Evolutionary conservation across 495 filamentous ascomycete genomes (phyloP).

Genomic region (Penicillium nucicola): DNA sequence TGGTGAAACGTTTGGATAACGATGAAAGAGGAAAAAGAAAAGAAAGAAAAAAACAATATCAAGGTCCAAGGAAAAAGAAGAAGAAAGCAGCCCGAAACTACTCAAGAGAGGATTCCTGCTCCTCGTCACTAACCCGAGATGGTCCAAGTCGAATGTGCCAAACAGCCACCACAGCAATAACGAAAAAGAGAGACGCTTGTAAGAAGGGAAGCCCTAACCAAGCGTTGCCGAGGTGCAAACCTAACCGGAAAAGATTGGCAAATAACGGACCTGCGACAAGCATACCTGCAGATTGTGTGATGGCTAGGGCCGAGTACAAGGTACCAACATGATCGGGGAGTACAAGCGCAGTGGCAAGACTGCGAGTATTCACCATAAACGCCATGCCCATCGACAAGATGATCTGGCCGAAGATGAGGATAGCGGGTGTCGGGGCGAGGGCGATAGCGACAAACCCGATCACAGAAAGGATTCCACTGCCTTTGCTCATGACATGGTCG

Average conservation of each 20-base stretch:
- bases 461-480: constrained; percentile 22
- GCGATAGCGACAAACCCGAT: constrained; percentile 31
- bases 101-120: constrained; percentile 7
- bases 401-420: constrained; percentile 34
- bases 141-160: constrained; percentile 11
- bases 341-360: constrained; percentile 35
- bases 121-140: constrained; percentile 1
- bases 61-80: no score
- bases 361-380: constrained; percentile 29
- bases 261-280: constrained; percentile 35
- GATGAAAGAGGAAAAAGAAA: neutral
- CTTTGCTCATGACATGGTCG: constrained; percentile 33
- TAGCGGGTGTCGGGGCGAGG: constrained; percentile 23
- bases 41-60: constrained; percentile 4
- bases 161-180: constrained; percentile 13
- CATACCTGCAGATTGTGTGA: constrained; percentile 27
- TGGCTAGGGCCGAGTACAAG: constrained; percentile 32
- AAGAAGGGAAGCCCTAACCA: constrained; percentile 36
- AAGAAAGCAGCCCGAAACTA: constrained; percentile 2
- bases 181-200: constrained; percentile 18
- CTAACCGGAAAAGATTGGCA: constrained; percentile 32
- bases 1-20: neutral
- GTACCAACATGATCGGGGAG: constrained; percentile 29
- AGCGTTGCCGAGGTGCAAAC: constrained; percentile 33
- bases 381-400: constrained; percentile 32